phyloP scores from a whole-genome alignment of 2,329 filamentous ascomycete species.

The Aureobasidium sp. region DNA sequence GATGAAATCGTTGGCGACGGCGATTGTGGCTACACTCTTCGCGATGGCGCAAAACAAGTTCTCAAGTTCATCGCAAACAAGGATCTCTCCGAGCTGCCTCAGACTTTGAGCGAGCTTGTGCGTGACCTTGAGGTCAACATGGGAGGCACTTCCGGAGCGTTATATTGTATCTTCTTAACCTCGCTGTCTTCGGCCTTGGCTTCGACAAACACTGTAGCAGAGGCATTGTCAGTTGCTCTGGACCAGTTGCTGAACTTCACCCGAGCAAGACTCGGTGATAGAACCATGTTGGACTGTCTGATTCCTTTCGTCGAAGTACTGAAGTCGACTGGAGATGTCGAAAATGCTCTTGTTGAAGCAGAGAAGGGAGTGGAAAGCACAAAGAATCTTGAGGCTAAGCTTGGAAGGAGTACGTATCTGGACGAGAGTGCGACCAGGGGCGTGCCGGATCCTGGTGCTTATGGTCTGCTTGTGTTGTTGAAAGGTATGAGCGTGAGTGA shows the following conservation, averaged over 20 bases:
- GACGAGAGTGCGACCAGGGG: slow-evolving; percentile 28
- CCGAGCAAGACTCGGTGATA: slow-evolving; percentile 24
- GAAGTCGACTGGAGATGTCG: slow-evolving; percentile 16
- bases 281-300: slow-evolving; percentile 30
- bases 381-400: slow-evolving; percentile 26
- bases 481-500: slow-evolving; percentile 21
- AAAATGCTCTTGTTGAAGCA: slow-evolving; percentile 20
- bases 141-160: slow-evolving; percentile 27
- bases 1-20: slow-evolving; percentile 30
- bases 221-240: slow-evolving; percentile 21
- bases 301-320: slow-evolving; percentile 27
- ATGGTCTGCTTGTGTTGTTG: slow-evolving; percentile 28
- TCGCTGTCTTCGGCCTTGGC: slow-evolving; percentile 23
- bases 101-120: slow-evolving; percentile 22
- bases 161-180: slow-evolving; percentile 29
- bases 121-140: slow-evolving; percentile 28
- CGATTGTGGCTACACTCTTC: slow-evolving; percentile 29
- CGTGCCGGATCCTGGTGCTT: slow-evolving; percentile 29
- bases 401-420: slow-evolving; percentile 28
- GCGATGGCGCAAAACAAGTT: slow-evolving; percentile 27
- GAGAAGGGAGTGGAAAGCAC: slow-evolving; percentile 25
- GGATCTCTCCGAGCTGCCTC: slow-evolving; percentile 22
- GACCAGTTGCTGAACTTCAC: slow-evolving; percentile 26
- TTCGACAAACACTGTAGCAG: slow-evolving; percentile 16
- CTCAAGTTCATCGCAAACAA: slow-evolving; percentile 24